Percentiles rank a stretch among this genome's conserved stretches.
Conservation (phyloP, 2,329 filamentous ascomycete species). For the Colletotrichum sp. region DNA sequence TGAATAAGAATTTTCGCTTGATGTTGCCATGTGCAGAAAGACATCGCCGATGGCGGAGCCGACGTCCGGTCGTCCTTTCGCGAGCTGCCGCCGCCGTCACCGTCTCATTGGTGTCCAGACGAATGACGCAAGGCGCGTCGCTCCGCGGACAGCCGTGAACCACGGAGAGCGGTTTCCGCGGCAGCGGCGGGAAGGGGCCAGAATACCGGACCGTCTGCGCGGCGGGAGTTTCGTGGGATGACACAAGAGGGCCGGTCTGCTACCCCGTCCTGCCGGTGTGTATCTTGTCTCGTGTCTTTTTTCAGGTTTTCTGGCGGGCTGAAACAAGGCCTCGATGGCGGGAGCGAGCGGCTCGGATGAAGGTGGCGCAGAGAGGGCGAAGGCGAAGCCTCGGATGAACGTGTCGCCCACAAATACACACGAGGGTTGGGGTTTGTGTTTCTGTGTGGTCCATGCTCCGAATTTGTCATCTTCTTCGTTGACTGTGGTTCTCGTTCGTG, state of each 20-base stretch:
- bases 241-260: not conserved
- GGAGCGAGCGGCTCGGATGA: not conserved
- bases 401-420: not conserved
- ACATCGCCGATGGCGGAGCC: not conserved
- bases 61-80: not conserved
- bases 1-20: no score
- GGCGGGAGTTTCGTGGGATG: fast-evolving
- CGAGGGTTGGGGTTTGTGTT: not conserved
- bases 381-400: not conserved
- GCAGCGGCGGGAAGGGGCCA: not conserved
- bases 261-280: not conserved
- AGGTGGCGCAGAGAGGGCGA: not conserved
- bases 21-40: not conserved
- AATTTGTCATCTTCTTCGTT: not conserved
- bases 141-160: not conserved
- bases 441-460: not conserved
- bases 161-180: not conserved
- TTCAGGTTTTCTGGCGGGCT: not conserved
- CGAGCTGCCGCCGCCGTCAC: not conserved
- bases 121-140: not conserved
- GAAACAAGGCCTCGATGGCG: not conserved
- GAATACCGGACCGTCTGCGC: fast-evolving
- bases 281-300: not conserved
- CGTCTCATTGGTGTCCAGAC: not conserved
- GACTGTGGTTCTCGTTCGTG: not conserved